phyloP scores from a whole-genome alignment of 2,329 filamentous ascomycete species.

The Colletotrichum orchidophilum region DNA sequence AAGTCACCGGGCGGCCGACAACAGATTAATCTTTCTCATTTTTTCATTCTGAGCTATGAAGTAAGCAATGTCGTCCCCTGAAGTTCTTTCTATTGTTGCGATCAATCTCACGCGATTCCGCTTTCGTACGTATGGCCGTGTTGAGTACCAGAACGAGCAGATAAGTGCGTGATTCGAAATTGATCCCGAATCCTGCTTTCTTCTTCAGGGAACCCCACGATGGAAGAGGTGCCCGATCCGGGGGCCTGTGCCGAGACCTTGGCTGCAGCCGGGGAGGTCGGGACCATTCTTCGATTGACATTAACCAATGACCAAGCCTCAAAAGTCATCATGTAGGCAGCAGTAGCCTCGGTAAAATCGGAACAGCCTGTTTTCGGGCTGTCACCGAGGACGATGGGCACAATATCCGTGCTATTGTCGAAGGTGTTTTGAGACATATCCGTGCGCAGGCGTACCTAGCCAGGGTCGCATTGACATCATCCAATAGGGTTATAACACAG shows the following conservation, averaged over 20 bases:
- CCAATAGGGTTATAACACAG: not conserved
- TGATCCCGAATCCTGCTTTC: not conserved
- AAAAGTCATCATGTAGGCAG: constrained; percentile 18
- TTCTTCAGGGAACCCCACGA: not conserved
- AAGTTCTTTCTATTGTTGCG: not conserved
- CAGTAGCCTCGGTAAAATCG: constrained; percentile 15
- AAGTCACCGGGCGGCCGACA: not conserved
- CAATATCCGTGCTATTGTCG: not conserved
- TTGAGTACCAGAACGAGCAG: constrained; percentile 1
- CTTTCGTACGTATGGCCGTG: constrained; percentile 11
- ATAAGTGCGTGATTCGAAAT: constrained; percentile 18
- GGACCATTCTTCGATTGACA: not conserved
- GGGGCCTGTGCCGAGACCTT: constrained; percentile 2
- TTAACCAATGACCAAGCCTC: not conserved
- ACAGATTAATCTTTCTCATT: not conserved
- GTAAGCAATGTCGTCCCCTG: not conserved
- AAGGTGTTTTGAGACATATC: not conserved
- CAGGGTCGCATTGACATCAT: not conserved
- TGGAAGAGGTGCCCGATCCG: constrained; percentile 18
- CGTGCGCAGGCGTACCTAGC: not conserved
- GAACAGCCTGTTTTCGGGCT: constrained; percentile 4
- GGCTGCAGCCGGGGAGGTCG: not conserved
- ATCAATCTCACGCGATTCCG: constrained; percentile 8
- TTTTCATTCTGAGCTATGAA: not conserved
- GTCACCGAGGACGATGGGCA: not conserved